These are phyloP conservation scores for Arthrobotrys sinensis DNA, from an alignment of 2,329 filamentous ascomycete genomes.

Conservation along the genomic window DNA sequence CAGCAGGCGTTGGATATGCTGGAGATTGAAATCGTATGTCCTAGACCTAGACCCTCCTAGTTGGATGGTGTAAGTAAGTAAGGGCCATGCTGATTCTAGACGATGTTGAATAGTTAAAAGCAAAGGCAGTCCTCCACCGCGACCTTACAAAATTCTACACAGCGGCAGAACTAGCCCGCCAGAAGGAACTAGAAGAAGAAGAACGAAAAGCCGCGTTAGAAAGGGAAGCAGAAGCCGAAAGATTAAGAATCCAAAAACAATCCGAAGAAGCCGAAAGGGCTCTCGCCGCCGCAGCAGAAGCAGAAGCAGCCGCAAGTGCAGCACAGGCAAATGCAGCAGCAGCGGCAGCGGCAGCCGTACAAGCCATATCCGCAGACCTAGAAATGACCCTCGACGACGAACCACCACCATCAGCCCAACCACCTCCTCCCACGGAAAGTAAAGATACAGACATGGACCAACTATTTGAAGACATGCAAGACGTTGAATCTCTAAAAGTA, in stretches of 20 bases:
- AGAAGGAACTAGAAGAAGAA: slow-evolving; percentile 59
- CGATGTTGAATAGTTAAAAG: slow-evolving; percentile 58
- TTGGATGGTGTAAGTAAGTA: background rate
- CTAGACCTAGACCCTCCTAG: background rate
- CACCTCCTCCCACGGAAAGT: background rate
- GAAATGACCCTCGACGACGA: slow-evolving; percentile 42
- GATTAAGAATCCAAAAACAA: slow-evolving; percentile 50
- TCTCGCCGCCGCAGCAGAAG: slow-evolving; percentile 25
- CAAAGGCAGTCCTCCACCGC: slow-evolving; percentile 63
- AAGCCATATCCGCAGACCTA: slow-evolving; percentile 20
- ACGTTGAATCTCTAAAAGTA: slow-evolving; percentile 34
- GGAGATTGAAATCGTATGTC: slow-evolving; percentile 64
- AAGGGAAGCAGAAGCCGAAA: slow-evolving; percentile 55
- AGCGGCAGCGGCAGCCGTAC: background rate
- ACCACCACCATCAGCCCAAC: slow-evolving; percentile 4
- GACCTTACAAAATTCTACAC: slow-evolving; percentile 62
- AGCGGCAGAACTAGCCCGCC: slow-evolving; percentile 59
- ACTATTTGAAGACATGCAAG: slow-evolving; percentile 46
- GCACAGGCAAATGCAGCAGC: background rate
- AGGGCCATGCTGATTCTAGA: too few species aligned
- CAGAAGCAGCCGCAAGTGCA: background rate
- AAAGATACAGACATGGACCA: slow-evolving; percentile 49
- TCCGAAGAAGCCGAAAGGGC: slow-evolving; percentile 38
- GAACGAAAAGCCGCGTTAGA: slow-evolving; percentile 58
- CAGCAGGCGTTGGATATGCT: slow-evolving; percentile 64